phyloP scores from a whole-genome alignment of 2,329 filamentous ascomycete species.

The Aspergillus unguis region DNA sequence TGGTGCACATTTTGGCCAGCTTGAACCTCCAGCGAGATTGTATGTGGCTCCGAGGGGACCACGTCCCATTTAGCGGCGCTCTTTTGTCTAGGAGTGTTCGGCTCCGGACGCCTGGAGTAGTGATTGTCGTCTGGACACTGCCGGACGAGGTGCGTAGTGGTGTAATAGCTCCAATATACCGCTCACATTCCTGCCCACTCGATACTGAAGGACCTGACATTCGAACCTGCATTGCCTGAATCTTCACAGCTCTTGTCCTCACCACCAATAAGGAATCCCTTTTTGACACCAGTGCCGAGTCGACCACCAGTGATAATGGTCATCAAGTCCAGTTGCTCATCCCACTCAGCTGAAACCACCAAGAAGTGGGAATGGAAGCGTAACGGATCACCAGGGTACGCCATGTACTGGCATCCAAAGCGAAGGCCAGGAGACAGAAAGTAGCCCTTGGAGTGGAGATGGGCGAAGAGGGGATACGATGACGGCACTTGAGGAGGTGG shows the following conservation, averaged over 20 bases:
- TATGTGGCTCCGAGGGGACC: too few relatives aligned
- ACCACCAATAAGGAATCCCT: slow-evolving; percentile 84
- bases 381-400: slow-evolving; percentile 91
- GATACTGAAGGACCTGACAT: slow-evolving; percentile 72
- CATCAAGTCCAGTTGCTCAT: slow-evolving; percentile 78
- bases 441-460: slow-evolving; percentile 75
- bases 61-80: too few relatives aligned
- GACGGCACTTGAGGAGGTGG: slow-evolving; percentile 37
- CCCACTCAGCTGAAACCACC: slow-evolving; percentile 79
- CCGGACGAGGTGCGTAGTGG: not conserved
- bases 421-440: slow-evolving; percentile 88
- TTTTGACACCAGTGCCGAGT: slow-evolving; percentile 92
- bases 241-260: slow-evolving; percentile 45
- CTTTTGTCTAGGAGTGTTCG: too few relatives aligned
- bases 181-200: slow-evolving; percentile 91
- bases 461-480: slow-evolving; percentile 73
- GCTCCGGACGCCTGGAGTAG: too few relatives aligned
- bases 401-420: slow-evolving; percentile 90
- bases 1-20: too few relatives aligned
- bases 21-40: too few relatives aligned
- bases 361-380: slow-evolving; percentile 95
- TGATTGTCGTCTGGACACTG: not conserved
- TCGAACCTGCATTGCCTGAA: slow-evolving; percentile 30
- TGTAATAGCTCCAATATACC: too few relatives aligned
- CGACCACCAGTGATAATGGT: slow-evolving; percentile 83